These are phyloP conservation scores for Fusarium sp. DNA, from an alignment of 2,329 filamentous ascomycete genomes.

Conservation along the genomic window DNA sequence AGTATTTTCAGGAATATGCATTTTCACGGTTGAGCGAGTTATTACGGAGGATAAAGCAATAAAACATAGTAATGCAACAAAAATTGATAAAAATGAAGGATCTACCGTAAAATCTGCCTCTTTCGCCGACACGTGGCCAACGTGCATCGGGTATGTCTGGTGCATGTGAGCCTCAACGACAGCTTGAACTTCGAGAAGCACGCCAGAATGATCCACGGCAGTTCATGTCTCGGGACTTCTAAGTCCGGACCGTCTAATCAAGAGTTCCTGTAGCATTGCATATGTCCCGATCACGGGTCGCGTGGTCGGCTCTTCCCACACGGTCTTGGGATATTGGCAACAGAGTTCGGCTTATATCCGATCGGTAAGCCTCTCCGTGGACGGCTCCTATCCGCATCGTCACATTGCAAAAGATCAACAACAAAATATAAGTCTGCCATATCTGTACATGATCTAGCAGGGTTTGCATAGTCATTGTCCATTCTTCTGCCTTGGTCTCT, in stretches of 20 bases:
- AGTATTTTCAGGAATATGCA: neutral
- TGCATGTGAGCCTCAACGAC: neutral
- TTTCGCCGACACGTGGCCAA: neutral
- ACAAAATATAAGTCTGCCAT: conserved; percentile 1
- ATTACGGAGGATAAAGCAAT: neutral
- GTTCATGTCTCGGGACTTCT: neutral
- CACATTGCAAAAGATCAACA: neutral
- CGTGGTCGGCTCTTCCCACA: neutral
- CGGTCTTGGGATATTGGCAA: too few species aligned
- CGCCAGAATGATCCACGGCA: neutral
- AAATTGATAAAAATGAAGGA: neutral
- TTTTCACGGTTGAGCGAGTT: neutral
- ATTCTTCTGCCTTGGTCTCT: neutral
- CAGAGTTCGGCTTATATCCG: conserved; percentile 1
- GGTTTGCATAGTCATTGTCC: neutral
- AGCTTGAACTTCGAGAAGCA: neutral
- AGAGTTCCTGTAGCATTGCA: neutral
- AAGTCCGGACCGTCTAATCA: too few species aligned
- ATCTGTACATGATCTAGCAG: neutral
- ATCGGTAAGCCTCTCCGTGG: conserved; percentile 3
- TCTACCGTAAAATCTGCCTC: neutral
- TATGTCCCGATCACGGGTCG: neutral
- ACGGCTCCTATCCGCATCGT: neutral
- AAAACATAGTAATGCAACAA: neutral
- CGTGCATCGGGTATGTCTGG: conserved; percentile 3